Conservation (phyloP, 2,329 filamentous ascomycete genomes). For the Fusarium sp. region DNA sequence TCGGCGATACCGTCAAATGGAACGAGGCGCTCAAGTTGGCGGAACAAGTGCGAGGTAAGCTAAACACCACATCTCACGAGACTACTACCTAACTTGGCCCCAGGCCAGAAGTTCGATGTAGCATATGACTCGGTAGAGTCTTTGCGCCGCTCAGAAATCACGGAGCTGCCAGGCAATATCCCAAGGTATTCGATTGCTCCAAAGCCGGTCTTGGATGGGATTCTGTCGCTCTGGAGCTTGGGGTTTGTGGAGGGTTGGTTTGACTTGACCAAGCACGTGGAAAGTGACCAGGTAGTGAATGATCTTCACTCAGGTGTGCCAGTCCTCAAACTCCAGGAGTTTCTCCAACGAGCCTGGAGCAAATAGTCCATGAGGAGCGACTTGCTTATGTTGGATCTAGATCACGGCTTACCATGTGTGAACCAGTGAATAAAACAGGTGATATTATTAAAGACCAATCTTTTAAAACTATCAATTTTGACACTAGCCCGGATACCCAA, state of each 20-base stretch:
- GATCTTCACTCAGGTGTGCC: not conserved
- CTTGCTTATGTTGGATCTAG: too few species aligned
- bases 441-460: too few species aligned
- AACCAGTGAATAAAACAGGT: too few species aligned
- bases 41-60: not conserved
- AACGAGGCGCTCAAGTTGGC: not conserved
- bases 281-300: not conserved
- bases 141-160: not conserved
- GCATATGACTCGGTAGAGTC: not conserved
- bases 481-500: too few species aligned
- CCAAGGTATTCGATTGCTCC: not conserved
- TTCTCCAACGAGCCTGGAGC: not conserved
- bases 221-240: not conserved
- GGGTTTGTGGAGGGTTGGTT: not conserved
- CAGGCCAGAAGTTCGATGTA: not conserved
- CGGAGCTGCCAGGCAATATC: not conserved
- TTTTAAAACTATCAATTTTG: too few species aligned
- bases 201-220: not conserved
- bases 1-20: not conserved
- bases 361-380: not conserved
- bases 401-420: too few species aligned
- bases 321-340: not conserved
- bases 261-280: not conserved
- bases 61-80: too few species aligned
- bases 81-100: not conserved